Evolutionary conservation across 1,284 basidiomycete species (phyloP), one percentile per base, ranked within the genome.

Genomic region (Phenoliferia sp.): DNA sequence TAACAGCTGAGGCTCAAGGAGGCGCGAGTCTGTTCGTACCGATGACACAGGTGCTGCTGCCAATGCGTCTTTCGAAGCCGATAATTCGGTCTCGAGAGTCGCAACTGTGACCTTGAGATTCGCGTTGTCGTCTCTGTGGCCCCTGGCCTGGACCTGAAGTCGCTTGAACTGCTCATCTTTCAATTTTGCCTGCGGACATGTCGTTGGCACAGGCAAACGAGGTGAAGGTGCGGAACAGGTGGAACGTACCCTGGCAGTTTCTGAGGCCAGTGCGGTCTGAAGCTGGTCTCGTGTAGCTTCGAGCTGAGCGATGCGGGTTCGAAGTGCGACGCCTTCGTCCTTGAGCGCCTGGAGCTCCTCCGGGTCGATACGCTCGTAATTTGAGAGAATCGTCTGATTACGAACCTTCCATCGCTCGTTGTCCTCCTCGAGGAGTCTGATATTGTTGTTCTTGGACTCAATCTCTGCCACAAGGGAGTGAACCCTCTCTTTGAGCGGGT

Each of bases 331-430:
- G 12, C 91, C 85, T 73, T 90, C 85, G 15, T 86, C 85, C 79
- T 89, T 92, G 65, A 93, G 82, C 28, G 85, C 84, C 75, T 92
- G 88, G n/a, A 94, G 83, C 75, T 93, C 90, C 5, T 89, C 87
- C 19, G 91, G 90, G 77, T 92, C 91, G 72, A 91, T 88, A 62
- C 92, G 90, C 74, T 94, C 90, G 75, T 92, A 92, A 88, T 92
- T 92, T 79, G 84, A 87, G 59, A 95, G 82, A 35, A 94, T 82
- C 67, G 90, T 88, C 32, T 86, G 79, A 72, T 91, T 92, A 17
- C 93, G 86, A 63, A 89, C 86, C 79, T 94, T 90, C 92, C 92
- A 94, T 69, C 86, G 86, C 57, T 84, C 85, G 73, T 85, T 88
- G 80, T 94, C 92, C 62, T 86, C 87, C 77, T 92, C 89, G 33